phyloP scores from a whole-genome alignment of 148 eudicot species.

The Rhododendron griersonianum region DNA sequence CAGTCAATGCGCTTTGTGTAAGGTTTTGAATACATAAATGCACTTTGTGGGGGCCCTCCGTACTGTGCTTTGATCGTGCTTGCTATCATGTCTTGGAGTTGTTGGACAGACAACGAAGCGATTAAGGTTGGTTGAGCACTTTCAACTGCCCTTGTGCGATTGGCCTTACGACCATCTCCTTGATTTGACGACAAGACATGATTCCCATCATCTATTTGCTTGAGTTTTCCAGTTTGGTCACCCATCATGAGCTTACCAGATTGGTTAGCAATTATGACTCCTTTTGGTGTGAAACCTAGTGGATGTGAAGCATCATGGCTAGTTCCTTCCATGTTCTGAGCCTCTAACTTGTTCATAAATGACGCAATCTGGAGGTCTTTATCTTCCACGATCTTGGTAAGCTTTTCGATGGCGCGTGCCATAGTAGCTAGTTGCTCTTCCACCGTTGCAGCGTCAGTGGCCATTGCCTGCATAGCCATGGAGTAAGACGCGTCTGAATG shows the following conservation, averaged over 20 bases:
- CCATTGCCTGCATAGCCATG: not conserved
- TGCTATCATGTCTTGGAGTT: not conserved
- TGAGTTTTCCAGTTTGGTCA: not conserved
- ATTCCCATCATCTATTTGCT: not conserved
- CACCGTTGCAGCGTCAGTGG: not conserved
- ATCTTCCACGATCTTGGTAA: not conserved
- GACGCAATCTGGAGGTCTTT: not conserved
- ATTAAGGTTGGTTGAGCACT: not conserved
- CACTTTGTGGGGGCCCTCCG: no score
- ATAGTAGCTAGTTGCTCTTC: not conserved
- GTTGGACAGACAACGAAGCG: not conserved
- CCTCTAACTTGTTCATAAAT: not conserved
- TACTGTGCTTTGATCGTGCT: no score
- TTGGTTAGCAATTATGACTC: not conserved
- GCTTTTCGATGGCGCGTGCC: not conserved
- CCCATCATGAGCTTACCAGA: not conserved
- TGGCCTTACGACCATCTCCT: not conserved
- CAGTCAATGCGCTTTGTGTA: no score
- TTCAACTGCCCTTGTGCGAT: not conserved
- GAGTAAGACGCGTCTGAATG: not conserved
- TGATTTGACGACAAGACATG: not conserved
- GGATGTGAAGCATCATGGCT: not conserved
- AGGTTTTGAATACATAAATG: no score
- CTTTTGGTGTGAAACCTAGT: not conserved
- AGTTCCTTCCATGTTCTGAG: not conserved